Conservation (phyloP, 2,329 filamentous ascomycete genomes). For the Neofusicoccum kwambonambiense region DNA sequence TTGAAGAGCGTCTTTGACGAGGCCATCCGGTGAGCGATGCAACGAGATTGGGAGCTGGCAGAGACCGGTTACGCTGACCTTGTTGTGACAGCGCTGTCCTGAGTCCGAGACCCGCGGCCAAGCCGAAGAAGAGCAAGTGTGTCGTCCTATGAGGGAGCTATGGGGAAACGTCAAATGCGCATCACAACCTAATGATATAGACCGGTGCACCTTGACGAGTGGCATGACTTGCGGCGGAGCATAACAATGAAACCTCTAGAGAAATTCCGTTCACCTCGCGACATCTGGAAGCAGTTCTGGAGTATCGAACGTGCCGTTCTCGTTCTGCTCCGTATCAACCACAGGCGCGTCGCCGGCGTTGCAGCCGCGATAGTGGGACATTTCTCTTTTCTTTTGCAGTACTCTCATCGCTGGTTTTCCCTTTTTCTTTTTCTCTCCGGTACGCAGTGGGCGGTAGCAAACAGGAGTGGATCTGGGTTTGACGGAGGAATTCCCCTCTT, state of each 20-base stretch:
- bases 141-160: slow-evolving; percentile 28
- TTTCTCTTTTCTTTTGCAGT: not conserved
- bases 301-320: not conserved
- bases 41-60: not conserved
- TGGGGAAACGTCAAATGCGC: slow-evolving; percentile 10
- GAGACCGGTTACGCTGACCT: not conserved
- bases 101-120: slow-evolving; percentile 36
- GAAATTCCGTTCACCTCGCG: slow-evolving; percentile 4
- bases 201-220: slow-evolving; percentile 15
- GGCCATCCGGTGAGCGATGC: slow-evolving; percentile 77
- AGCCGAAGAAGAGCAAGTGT: slow-evolving; percentile 30
- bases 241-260: slow-evolving; percentile 14
- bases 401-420: slow-evolving; percentile 8
- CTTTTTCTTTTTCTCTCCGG: not conserved
- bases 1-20: slow-evolving; percentile 99
- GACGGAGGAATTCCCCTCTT: slow-evolving; percentile 16
- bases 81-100: slow-evolving; percentile 36
- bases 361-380: not conserved
- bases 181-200: slow-evolving; percentile 16
- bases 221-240: slow-evolving; percentile 16
- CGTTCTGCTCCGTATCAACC: not conserved
- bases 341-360: not conserved
- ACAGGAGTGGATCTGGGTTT: slow-evolving; percentile 15
- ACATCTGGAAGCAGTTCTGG: not conserved
- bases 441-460: slow-evolving; percentile 12